Conservation (phyloP, 108 stramenopile species). For the Mayamaea pseudoterrestris region DNA sequence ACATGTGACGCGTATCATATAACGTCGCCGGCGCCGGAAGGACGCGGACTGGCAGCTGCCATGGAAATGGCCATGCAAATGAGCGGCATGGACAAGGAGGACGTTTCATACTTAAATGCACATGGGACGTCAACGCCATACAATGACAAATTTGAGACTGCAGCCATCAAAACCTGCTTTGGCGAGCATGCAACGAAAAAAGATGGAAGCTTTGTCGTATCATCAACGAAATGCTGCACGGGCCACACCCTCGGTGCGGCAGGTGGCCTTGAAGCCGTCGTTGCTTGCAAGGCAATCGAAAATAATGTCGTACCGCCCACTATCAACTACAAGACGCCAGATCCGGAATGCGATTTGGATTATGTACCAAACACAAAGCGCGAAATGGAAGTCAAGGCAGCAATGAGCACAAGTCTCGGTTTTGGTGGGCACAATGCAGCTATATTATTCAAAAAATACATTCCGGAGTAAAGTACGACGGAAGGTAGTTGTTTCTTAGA, state of each 20-base stretch:
- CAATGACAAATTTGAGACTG: slow-evolving; percentile 98
- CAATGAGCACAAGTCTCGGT: slow-evolving; percentile 93
- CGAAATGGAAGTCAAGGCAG: slow-evolving; percentile 80
- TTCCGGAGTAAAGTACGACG: too few relatives aligned
- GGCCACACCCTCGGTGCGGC: slow-evolving; percentile 97
- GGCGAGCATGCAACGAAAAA: slow-evolving; percentile 78
- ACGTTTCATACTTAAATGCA: slow-evolving; percentile 90
- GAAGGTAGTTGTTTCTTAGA: too few relatives aligned
- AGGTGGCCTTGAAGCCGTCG: slow-evolving; percentile 92
- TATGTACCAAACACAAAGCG: slow-evolving; percentile 88
- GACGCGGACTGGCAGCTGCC: slow-evolving; percentile 82
- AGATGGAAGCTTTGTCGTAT: slow-evolving; percentile 70
- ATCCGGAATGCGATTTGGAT: slow-evolving; percentile 93
- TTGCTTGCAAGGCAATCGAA: slow-evolving; percentile 67
- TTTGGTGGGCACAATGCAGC: slow-evolving; percentile 99
- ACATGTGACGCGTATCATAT: slow-evolving; percentile 98
- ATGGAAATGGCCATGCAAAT: slow-evolving; percentile 83
- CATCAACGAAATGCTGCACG: slow-evolving; percentile 89
- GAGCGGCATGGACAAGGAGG: slow-evolving; percentile 65
- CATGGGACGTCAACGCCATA: slow-evolving; percentile 95
- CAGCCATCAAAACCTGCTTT: slow-evolving; percentile 88
- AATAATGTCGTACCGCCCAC: slow-evolving; percentile 88
- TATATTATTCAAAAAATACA: slow-evolving; percentile 89
- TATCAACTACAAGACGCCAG: slow-evolving; percentile 89
- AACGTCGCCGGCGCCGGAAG: slow-evolving; percentile 92